phyloP scores from a whole-genome alignment of 2,329 filamentous ascomycete genomes.

The Microsporum audouinii region DNA sequence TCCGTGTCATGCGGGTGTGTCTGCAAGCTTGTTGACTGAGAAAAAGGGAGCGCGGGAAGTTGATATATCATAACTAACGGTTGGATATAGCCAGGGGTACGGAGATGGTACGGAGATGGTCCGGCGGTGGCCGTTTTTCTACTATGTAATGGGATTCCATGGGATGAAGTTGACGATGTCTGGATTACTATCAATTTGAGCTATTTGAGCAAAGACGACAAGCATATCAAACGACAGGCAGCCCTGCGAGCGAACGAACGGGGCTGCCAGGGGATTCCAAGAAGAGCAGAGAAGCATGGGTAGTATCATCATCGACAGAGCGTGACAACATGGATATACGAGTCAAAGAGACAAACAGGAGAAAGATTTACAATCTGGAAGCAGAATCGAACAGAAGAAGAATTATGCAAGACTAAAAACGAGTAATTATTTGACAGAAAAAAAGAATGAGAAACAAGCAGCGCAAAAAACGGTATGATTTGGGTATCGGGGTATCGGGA shows the following conservation, averaged over 20 bases:
- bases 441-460: neutral
- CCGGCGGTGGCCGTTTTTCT: too few species aligned
- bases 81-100: neutral
- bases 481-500: constrained; percentile 14
- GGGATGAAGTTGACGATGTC: neutral
- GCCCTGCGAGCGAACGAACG: neutral
- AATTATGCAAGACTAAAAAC: constrained; percentile 1
- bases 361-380: neutral
- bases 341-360: neutral
- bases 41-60: neutral
- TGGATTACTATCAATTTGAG: neutral
- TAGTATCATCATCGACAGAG: neutral
- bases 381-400: neutral
- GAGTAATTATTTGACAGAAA: constrained; percentile 3
- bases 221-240: neutral
- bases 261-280: neutral
- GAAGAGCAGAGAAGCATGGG: neutral
- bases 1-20: neutral
- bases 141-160: neutral
- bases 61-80: neutral
- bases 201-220: neutral
- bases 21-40: neutral
- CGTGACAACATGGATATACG: neutral
- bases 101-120: neutral
- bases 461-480: constrained; percentile 11